These are phyloP conservation scores for Globisporangium cystogenes DNA, from an alignment of 352 stramenopile species.

Conservation along the genomic window DNA sequence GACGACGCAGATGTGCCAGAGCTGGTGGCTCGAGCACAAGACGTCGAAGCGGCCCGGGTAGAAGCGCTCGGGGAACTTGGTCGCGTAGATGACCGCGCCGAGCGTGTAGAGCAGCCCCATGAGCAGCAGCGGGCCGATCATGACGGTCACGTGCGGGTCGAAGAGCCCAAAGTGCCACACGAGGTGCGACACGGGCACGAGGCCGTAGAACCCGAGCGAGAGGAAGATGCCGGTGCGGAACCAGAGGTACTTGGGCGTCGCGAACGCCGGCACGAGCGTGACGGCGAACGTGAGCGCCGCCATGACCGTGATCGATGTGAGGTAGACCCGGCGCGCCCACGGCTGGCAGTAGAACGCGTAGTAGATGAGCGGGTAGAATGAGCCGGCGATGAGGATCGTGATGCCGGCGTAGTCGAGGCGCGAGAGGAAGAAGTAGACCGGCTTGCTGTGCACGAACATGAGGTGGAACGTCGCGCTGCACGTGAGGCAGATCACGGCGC, in stretches of 20 bases:
- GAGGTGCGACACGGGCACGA: constrained; percentile 71
- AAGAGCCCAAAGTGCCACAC: constrained; percentile 74
- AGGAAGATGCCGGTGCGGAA: constrained; percentile 78
- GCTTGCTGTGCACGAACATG: constrained; percentile 77
- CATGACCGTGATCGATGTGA: constrained; percentile 62
- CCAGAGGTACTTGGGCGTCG: constrained; percentile 63
- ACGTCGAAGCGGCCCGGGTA: constrained; percentile 83
- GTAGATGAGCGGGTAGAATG: constrained; percentile 86
- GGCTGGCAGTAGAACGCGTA: constrained; percentile 88
- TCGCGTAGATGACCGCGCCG: constrained; percentile 80
- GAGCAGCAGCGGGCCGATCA: constrained; percentile 72
- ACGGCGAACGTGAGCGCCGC: constrained; percentile 63
- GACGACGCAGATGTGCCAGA: constrained; percentile 87
- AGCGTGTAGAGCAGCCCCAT: constrained; percentile 78
- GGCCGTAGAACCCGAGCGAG: constrained; percentile 70
- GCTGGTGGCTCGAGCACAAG: constrained; percentile 83
- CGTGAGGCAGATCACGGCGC: constrained; percentile 75
- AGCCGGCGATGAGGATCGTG: constrained; percentile 82
- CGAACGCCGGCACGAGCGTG: constrained; percentile 65
- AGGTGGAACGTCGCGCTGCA: constrained; percentile 82
- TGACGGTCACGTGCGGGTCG: constrained; percentile 79
- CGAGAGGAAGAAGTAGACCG: constrained; percentile 70
- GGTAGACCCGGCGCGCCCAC: constrained; percentile 53
- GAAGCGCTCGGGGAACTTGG: constrained; percentile 80
- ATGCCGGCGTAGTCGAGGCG: constrained; percentile 83